Evolutionary conservation across 2,329 filamentous ascomycete species (phyloP).

Genomic region (Lasiodiplodia hormozganensis): DNA sequence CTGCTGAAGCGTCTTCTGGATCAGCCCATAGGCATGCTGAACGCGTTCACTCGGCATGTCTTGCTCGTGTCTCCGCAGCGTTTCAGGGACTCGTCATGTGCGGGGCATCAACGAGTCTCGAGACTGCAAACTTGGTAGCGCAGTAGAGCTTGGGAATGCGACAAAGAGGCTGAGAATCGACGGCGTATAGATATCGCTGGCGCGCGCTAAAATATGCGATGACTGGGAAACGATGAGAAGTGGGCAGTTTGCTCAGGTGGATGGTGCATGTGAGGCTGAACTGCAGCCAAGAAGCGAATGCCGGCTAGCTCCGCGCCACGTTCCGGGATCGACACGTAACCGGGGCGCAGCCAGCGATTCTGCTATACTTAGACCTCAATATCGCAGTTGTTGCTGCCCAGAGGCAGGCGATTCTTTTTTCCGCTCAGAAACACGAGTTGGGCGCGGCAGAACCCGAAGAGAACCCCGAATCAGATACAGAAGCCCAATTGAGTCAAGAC

Average conservation of each 20-base stretch:
- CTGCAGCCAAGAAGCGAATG: conserved; percentile 3
- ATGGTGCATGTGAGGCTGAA: conserved; percentile 25
- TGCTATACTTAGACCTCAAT: neutral
- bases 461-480: neutral
- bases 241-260: conserved; percentile 11
- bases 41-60: conserved; percentile 19
- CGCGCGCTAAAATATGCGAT: neutral
- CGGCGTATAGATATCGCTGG: neutral
- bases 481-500: neutral
- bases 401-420: neutral
- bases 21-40: conserved; percentile 23
- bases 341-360: neutral
- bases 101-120: conserved; percentile 7
- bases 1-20: conserved; percentile 23
- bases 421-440: neutral
- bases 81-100: neutral
- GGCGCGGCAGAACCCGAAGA: neutral
- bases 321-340: neutral
- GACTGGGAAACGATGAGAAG: neutral
- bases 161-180: neutral
- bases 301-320: conserved; percentile 11
- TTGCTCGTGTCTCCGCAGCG: neutral
- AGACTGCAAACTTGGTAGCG: neutral
- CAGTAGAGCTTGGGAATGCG: neutral
- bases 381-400: neutral